Percentiles rank a stretch among this genome's conserved stretches.
phyloP scores from a whole-genome alignment of 2,329 filamentous ascomycete species.

The Nigrospora oryzae region DNA sequence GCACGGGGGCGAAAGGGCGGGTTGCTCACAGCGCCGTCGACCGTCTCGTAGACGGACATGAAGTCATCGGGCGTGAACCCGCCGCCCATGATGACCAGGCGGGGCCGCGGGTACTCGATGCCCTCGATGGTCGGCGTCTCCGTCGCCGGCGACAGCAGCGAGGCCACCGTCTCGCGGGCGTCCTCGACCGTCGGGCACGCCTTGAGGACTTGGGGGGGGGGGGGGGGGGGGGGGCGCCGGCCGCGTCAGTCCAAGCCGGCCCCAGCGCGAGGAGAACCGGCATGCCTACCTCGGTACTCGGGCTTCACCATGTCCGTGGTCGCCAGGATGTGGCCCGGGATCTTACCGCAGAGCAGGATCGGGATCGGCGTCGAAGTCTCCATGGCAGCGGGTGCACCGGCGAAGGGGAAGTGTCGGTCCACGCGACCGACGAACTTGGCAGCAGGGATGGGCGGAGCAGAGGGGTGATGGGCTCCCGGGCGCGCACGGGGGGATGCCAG shows the following conservation, averaged over 20 bases:
- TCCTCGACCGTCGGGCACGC: background rate
- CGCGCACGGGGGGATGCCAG: too few species aligned
- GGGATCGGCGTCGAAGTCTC: constrained; percentile 2
- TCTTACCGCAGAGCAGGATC: constrained; percentile 5
- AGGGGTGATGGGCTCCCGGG: too few species aligned
- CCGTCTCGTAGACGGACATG: constrained; percentile 1
- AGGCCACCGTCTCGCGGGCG: background rate
- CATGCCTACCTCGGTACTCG: constrained; percentile 1
- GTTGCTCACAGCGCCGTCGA: constrained; percentile 1
- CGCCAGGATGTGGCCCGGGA: constrained; percentile 3
- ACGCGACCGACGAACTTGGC: too few species aligned
- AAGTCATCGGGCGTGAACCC: constrained; percentile 5
- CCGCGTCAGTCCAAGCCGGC: background rate
- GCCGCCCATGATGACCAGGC: constrained; percentile 4
- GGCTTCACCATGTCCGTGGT: constrained; percentile 4
- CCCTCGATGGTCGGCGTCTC: background rate
- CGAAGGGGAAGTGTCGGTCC: too few species aligned
- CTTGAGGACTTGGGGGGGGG: background rate
- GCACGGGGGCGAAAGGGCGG: too few species aligned
- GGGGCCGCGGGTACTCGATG: background rate
- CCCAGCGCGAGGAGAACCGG: background rate
- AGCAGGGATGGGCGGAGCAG: too few species aligned
- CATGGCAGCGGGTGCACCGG: background rate
- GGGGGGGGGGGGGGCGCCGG: too few species aligned
- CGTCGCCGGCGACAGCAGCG: background rate